A percentile compares a stretch with the other conserved stretches of the same genome.
These are phyloP conservation scores for Podila epicladia DNA, from an alignment of 192 early-diverging fungal species.

Conservation along the genomic window DNA sequence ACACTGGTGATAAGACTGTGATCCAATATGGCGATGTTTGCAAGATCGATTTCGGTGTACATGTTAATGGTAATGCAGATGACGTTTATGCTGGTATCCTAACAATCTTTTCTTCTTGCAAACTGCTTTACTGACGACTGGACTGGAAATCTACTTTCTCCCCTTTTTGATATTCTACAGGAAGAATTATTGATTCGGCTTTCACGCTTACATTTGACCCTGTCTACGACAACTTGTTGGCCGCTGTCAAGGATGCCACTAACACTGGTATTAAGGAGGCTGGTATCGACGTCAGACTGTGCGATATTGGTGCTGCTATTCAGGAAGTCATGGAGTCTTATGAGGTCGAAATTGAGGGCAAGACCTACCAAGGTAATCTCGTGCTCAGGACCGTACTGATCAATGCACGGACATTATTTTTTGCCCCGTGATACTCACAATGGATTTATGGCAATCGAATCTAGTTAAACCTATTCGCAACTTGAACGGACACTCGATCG, in stretches of 20 bases:
- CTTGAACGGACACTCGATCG: slow-evolving; percentile 96
- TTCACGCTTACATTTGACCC: slow-evolving; percentile 96
- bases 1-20: slow-evolving; percentile 94
- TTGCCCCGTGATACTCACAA: neutral
- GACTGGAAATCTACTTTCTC: too few species aligned
- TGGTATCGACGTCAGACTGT: slow-evolving; percentile 96
- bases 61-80: slow-evolving; percentile 76
- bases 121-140: too few species aligned
- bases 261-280: slow-evolving; percentile 94
- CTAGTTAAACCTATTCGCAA: slow-evolving; percentile 94
- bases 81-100: too few species aligned
- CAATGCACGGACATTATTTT: neutral
- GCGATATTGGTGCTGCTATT: slow-evolving; percentile 95
- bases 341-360: slow-evolving; percentile 94
- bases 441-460: neutral
- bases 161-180: slow-evolving; percentile 28
- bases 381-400: neutral
- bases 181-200: slow-evolving; percentile 94
- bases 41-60: slow-evolving; percentile 97
- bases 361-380: slow-evolving; percentile 78
- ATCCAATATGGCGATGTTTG: slow-evolving; percentile 90
- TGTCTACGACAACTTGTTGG: slow-evolving; percentile 83
- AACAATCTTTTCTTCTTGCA: too few species aligned
- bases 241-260: slow-evolving; percentile 94
- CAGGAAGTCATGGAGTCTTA: slow-evolving; percentile 99